Percentiles rank a stretch among this genome's conserved stretches.
phyloP scores from a whole-genome alignment of 176 grass and related monocot species.

The Hordeum vulgare region DNA sequence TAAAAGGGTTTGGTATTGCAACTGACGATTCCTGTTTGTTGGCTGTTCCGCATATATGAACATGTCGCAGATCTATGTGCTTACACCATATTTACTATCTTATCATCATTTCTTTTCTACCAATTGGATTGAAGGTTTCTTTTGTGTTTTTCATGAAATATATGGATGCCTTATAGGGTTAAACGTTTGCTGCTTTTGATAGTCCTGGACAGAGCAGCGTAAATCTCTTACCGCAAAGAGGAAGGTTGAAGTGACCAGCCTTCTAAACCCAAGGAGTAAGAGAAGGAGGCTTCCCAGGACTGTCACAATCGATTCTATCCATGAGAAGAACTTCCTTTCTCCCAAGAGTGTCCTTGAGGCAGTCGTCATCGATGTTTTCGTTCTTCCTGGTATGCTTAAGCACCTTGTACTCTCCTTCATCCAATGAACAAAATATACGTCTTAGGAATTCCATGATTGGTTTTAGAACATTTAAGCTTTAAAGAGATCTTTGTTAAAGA shows the following conservation, averaged over 20 bases:
- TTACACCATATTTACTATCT: neutral
- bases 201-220: slow-evolving; percentile 86
- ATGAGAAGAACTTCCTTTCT: slow-evolving; percentile 89
- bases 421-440: neutral
- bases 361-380: slow-evolving; percentile 56
- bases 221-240: slow-evolving; percentile 66
- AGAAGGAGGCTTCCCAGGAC: slow-evolving; percentile 60
- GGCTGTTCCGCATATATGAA: neutral
- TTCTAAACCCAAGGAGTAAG: slow-evolving; percentile 51
- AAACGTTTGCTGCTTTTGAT: slow-evolving; percentile 14
- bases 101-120: neutral
- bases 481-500: neutral
- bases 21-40: too few species aligned
- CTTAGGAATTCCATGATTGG: neutral
- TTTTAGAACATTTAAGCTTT: neutral
- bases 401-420: neutral
- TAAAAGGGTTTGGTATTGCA: neutral
- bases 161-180: neutral
- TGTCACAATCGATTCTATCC: slow-evolving; percentile 70
- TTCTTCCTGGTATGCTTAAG: slow-evolving; percentile 62
- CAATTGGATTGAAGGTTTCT: neutral
- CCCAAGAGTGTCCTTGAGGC: slow-evolving; percentile 69
- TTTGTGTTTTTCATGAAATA: neutral
- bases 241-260: slow-evolving; percentile 52
- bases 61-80: neutral